phyloP scores from a whole-genome alignment of 352 stramenopile genomes.

The Pythium scleroteichum region DNA sequence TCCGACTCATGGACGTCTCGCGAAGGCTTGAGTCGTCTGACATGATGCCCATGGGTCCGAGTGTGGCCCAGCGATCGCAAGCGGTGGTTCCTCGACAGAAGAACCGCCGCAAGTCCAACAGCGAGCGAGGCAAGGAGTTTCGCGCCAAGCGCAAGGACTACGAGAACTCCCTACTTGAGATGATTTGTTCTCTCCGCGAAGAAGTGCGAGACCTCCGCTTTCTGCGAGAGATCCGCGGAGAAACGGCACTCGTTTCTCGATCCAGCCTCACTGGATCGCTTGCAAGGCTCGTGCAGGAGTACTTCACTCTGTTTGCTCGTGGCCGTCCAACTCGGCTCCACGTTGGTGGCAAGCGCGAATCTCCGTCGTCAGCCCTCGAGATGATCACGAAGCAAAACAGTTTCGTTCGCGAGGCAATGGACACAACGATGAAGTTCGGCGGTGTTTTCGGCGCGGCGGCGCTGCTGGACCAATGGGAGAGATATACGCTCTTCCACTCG shows the following conservation, averaged over 20 bases:
- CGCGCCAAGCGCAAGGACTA: conserved; percentile 54
- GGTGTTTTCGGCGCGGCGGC: background rate
- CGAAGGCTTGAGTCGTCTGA: too few relatives aligned
- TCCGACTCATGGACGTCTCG: too few relatives aligned
- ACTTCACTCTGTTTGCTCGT: conserved; percentile 28
- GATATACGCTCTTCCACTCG: conserved; percentile 25
- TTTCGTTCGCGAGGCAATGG: conserved; percentile 15
- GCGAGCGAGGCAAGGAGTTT: conserved; percentile 61
- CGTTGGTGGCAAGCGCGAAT: conserved; percentile 12
- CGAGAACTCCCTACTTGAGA: conserved; percentile 37
- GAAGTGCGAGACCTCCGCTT: conserved; percentile 30
- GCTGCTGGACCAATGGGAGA: conserved; percentile 29
- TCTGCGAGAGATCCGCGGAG: conserved; percentile 25
- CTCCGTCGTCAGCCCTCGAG: background rate
- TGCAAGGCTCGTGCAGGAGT: conserved; percentile 29
- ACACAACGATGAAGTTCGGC: conserved; percentile 18
- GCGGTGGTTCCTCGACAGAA: background rate
- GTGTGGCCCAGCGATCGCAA: too few relatives aligned
- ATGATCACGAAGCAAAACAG: conserved; percentile 16
- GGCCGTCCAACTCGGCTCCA: conserved; percentile 16
- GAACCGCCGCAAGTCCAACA: conserved; percentile 53
- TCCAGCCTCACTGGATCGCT: conserved; percentile 26
- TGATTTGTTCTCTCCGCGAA: conserved; percentile 26
- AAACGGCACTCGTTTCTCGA: conserved; percentile 9
- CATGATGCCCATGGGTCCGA: too few relatives aligned